Evolutionary conservation across 805 yeast species (phyloP).

Genomic region (Ogataea allantospora): DNA sequence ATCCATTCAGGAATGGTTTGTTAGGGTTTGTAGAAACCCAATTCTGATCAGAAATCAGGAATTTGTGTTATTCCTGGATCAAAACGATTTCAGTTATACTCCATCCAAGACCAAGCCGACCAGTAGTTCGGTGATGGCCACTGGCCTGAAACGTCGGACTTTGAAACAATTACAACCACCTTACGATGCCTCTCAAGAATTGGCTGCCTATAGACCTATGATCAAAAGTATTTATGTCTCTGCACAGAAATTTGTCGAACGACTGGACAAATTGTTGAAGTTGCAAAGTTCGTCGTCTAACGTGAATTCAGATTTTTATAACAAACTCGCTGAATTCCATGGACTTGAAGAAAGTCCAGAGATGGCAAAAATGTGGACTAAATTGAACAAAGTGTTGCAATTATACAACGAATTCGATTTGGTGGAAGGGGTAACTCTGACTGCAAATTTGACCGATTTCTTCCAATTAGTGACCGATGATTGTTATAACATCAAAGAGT

Average conservation of each 20-base stretch:
- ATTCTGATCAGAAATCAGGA: conserved; percentile 86
- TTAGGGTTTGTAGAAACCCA: conserved; percentile 69
- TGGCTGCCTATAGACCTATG: conserved; percentile 83
- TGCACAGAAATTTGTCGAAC: conserved; percentile 52
- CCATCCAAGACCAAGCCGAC: conserved; percentile 41
- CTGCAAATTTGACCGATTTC: conserved; percentile 77
- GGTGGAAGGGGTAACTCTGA: conserved; percentile 65
- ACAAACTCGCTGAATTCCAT: conserved; percentile 40
- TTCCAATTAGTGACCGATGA: conserved; percentile 64
- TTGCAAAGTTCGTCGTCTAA: conserved; percentile 53
- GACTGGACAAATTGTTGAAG: conserved; percentile 54
- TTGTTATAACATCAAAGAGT: conserved; percentile 85
- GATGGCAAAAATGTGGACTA: conserved; percentile 76
- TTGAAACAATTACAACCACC: conserved; percentile 91
- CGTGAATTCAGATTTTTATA: conserved; percentile 44
- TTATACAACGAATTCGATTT: conserved; percentile 76
- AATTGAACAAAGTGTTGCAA: conserved; percentile 64
- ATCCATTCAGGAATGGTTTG: conserved; percentile 83
- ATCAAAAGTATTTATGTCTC: conserved; percentile 71
- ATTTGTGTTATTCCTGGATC: conserved; percentile 62
- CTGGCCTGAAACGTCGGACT: conserved; percentile 85
- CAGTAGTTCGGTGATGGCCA: conserved; percentile 53
- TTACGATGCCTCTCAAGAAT: conserved; percentile 76
- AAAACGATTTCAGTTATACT: conserved; percentile 37
- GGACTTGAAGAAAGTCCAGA: conserved; percentile 55